A percentile compares a stretch with the other conserved stretches of the same genome.
Evolutionary conservation across 352 stramenopile species (phyloP).

Genomic region (Phytophthora citrophthora): DNA sequence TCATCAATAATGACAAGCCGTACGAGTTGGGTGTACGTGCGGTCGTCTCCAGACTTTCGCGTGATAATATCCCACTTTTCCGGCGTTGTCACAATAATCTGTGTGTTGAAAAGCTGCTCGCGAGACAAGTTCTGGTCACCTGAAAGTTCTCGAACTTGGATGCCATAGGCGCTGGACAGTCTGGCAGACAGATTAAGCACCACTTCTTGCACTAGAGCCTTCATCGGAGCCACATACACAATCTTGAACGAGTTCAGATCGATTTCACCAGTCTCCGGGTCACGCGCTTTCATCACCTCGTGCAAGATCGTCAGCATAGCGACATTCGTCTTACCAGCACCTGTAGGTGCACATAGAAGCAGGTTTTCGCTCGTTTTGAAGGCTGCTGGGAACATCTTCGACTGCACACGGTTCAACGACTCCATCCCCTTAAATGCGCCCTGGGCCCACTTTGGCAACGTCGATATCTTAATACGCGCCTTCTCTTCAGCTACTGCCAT

Average conservation of each 20-base stretch:
- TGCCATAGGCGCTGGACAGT: conserved; percentile 92
- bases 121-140: conserved; percentile 98
- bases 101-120: conserved; percentile 98
- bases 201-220: conserved; percentile 99
- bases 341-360: conserved; percentile 98
- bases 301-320: conserved; percentile 99
- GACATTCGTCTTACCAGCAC: conserved; percentile 99
- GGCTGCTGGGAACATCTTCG: conserved; percentile 94
- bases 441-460: conserved; percentile 96
- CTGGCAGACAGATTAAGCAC: conserved; percentile 97
- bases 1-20: conserved; percentile 99
- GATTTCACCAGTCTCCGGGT: conserved; percentile 85
- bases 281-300: conserved; percentile 94
- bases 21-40: conserved; percentile 98
- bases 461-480: conserved; percentile 88
- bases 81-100: conserved; percentile 99
- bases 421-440: conserved; percentile 97
- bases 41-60: conserved; percentile 96
- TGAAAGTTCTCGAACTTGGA: conserved; percentile 97
- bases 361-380: conserved; percentile 97
- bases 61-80: conserved; percentile 99
- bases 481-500: conserved; percentile 76
- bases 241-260: conserved; percentile 99
- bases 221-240: conserved; percentile 99
- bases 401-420: conserved; percentile 99